A percentile compares a stretch with the other conserved stretches of the same genome.
phyloP scores from a whole-genome alignment of 2,329 filamentous ascomycete species.

The Trichoderma simmonsii region DNA sequence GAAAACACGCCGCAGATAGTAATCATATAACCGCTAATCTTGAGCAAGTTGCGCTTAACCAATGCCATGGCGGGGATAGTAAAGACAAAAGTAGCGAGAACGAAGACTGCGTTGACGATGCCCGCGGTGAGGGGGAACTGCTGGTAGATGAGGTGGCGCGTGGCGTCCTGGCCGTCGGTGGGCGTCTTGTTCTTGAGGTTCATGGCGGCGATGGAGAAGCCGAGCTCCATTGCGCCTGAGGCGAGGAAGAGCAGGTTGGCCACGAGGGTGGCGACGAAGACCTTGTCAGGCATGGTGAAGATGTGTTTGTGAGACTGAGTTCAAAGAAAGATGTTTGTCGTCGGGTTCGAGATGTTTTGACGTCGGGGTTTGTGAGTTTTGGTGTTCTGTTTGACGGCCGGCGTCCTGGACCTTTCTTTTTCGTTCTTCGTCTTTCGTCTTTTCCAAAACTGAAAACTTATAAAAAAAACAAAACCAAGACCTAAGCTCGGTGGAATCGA shows the following conservation, averaged over 20 bases:
- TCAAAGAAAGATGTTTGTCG: not conserved
- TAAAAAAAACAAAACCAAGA: not conserved
- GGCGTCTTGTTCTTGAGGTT: constrained; percentile 44
- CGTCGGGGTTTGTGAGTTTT: not conserved
- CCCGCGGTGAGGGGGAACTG: constrained; percentile 60
- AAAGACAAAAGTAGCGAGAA: constrained; percentile 66
- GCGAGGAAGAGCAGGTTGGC: constrained; percentile 51
- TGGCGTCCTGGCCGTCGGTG: constrained; percentile 46
- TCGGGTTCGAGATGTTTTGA: not conserved
- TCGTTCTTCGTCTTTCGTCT: not conserved
- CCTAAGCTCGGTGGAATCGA: constrained; percentile 2
- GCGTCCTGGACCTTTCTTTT: not conserved
- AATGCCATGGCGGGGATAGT: constrained; percentile 71
- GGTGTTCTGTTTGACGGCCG: not conserved
- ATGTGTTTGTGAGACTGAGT: not conserved
- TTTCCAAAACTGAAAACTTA: not conserved
- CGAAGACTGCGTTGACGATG: constrained; percentile 68
- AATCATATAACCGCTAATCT: constrained; percentile 63
- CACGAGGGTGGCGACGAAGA: constrained; percentile 48
- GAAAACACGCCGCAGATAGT: constrained; percentile 62
- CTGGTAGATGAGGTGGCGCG: constrained; percentile 51
- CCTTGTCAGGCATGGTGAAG: constrained; percentile 50
- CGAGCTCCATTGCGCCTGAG: constrained; percentile 53
- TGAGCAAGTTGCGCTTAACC: constrained; percentile 66
- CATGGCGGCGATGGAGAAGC: constrained; percentile 52